phyloP scores from a whole-genome alignment of 139 green algal genomes.

The Pseudopediastrum boryanum region DNA sequence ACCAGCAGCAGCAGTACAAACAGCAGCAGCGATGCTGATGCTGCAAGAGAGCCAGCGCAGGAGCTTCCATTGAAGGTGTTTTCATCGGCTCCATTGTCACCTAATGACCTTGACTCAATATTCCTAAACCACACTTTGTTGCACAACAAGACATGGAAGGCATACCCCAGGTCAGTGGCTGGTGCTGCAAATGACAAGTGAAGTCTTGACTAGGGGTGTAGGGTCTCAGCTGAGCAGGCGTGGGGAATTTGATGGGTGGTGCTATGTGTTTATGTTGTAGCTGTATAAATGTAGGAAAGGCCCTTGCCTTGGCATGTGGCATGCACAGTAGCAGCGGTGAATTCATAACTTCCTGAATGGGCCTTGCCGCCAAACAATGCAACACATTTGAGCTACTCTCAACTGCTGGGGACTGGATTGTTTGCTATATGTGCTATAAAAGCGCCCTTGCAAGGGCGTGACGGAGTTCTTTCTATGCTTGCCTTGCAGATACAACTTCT shows the following conservation, averaged over 20 bases:
- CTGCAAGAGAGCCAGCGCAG: constrained; percentile 14
- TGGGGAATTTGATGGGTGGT: not conserved
- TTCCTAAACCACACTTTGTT: constrained; percentile 53
- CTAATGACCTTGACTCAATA: constrained; percentile 40
- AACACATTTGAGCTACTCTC: too few relatives aligned
- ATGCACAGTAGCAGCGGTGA: not conserved
- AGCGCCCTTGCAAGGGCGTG: too few relatives aligned
- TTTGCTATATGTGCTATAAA: too few relatives aligned
- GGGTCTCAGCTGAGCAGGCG: too few relatives aligned
- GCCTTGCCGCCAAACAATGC: too few relatives aligned
- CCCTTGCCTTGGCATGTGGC: not conserved
- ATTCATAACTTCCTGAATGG: too few relatives aligned
- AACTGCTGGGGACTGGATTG: too few relatives aligned
- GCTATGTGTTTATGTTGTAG: not conserved
- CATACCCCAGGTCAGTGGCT: constrained; percentile 52
- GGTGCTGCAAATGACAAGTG: not conserved
- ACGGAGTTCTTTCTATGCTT: too few relatives aligned
- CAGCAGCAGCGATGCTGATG: not conserved
- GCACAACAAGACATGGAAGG: constrained; percentile 44
- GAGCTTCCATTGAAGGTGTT: constrained; percentile 59
- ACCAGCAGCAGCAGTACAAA: constrained; percentile 5
- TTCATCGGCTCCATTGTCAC: constrained; percentile 40
- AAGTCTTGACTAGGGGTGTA: too few relatives aligned
- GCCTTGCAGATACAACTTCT: too few relatives aligned
- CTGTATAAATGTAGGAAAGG: not conserved